These are phyloP conservation scores for Chondrostereum purpureum DNA, from an alignment of 1,284 basidiomycete species.

Conservation along the genomic window DNA sequence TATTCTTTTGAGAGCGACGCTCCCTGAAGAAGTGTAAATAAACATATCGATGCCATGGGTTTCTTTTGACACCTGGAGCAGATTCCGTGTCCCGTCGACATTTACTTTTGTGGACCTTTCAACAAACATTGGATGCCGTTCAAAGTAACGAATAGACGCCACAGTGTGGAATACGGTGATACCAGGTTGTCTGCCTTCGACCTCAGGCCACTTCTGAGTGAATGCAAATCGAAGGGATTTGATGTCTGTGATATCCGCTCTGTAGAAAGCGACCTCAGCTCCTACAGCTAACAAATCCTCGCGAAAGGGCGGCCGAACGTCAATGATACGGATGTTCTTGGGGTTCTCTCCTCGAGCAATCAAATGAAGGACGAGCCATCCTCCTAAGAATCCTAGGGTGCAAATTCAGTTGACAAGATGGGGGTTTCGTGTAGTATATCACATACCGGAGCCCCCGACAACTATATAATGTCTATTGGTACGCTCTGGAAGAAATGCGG, in stretches of 20 bases:
- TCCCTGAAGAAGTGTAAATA: no score
- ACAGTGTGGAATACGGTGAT: slow-evolving; percentile 51
- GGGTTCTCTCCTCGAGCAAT: slow-evolving; percentile 48
- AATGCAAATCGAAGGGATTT: slow-evolving; percentile 40
- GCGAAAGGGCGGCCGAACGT: slow-evolving; percentile 42
- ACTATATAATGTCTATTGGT: slow-evolving; percentile 52
- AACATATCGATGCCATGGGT: no score
- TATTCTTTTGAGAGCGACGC: no score
- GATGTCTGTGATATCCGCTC: slow-evolving; percentile 36
- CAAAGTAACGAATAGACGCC: slow-evolving; percentile 51
- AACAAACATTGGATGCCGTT: slow-evolving; percentile 35
- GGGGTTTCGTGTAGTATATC: no score
- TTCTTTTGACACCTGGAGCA: slow-evolving; percentile 37
- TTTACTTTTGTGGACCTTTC: slow-evolving; percentile 40
- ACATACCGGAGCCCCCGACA: slow-evolving; percentile 40
- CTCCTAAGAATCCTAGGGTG: slow-evolving; percentile 48
- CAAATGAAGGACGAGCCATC: slow-evolving; percentile 51
- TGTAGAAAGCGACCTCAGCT: slow-evolving; percentile 37
- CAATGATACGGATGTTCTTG: slow-evolving; percentile 41
- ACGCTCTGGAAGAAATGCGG: slow-evolving; percentile 31
- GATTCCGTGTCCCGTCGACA: slow-evolving; percentile 39
- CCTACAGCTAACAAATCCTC: slow-evolving; percentile 36
- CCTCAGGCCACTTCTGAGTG: slow-evolving; percentile 38
- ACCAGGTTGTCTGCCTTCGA: no score
- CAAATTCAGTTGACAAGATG: no score